Percentiles rank a stretch among this genome's conserved stretches.
These are phyloP conservation scores for Ophiobolus disseminans DNA, from an alignment of 2,329 filamentous ascomycete species.

Conservation along the genomic window DNA sequence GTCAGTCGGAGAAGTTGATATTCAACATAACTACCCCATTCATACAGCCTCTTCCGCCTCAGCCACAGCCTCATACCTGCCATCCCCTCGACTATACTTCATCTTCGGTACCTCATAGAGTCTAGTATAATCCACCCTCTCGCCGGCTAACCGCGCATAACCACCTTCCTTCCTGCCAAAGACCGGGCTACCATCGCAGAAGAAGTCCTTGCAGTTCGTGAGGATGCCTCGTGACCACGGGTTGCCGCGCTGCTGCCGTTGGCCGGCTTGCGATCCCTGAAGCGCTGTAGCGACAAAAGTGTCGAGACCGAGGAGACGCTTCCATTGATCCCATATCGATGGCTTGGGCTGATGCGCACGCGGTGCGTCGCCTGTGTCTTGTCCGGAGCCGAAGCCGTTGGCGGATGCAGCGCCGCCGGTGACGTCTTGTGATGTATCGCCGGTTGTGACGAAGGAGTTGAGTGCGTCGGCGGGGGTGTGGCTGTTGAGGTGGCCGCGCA, in stretches of 20 bases:
- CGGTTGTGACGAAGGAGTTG: conserved; percentile 77
- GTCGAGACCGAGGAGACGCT: conserved; percentile 85
- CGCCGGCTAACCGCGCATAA: conserved; percentile 76
- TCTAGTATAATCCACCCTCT: conserved; percentile 81
- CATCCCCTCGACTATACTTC: conserved; percentile 51
- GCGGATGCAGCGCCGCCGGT: conserved; percentile 34
- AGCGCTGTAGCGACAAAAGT: conserved; percentile 91
- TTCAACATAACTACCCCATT: neutral
- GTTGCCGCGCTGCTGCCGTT: conserved; percentile 65
- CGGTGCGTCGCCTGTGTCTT: conserved; percentile 54
- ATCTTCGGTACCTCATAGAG: conserved; percentile 89
- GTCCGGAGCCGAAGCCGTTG: conserved; percentile 69
- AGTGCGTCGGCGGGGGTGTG: conserved; percentile 65
- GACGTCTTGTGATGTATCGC: conserved; percentile 67
- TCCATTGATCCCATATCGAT: conserved; percentile 80
- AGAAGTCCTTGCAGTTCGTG: conserved; percentile 96
- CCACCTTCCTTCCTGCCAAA: conserved; percentile 79
- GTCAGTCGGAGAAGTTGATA: no score
- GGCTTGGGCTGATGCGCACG: conserved; percentile 60
- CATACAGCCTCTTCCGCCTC: conserved; percentile 36
- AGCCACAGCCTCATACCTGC: conserved; percentile 67
- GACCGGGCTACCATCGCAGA: conserved; percentile 85
- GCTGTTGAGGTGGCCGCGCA: conserved; percentile 77
- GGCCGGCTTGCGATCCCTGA: conserved; percentile 66
- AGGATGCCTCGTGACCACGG: conserved; percentile 84